Evolutionary conservation across 257 asterid genomes (phyloP), one percentile per base, ranked within the genome.

Genomic region (Solanum corneliomulleri): DNA sequence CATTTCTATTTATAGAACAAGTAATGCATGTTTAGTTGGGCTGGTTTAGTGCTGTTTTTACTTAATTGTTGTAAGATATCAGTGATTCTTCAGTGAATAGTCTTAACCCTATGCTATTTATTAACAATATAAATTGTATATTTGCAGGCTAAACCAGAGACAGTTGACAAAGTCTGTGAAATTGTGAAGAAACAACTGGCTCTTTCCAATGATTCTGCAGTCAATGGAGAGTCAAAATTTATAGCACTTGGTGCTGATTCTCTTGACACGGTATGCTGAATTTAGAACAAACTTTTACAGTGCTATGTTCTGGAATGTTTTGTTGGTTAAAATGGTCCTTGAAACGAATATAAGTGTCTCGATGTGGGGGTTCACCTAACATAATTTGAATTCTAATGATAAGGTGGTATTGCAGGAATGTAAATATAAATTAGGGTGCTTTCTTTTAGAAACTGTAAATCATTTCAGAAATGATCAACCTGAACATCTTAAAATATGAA

Each of bases 161-260:
- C 99, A 0, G 98, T 96, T 84, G 88, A 77, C 21, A 95, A 96
- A 90, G 99, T 96, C 75, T 92, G 93, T 39, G 91, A 90, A 83
- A 96, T 96, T 87, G 99, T 96, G 91, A 95, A 89, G 88, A 94
- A 94, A 92, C 99, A 96, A 77, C 91, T 96, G 90, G 99, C 98
- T 88, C 98, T 96, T 83, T 74, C 95, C 25, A 93, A 44, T 9
- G 94, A 94, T 27, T 86, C 91, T 11, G 92, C 84, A 13, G 96
- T 96, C 81, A 76, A 49, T 44, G 99, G 98, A 86, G 96, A 92
- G 84, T 94, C 99, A 1, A 95, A 93, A 88, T 96, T 96, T 88
- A 85, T 92, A 13, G 33, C 93, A 13, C 97, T 96, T 89, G 99
- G 99, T 86, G 98, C 99, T 47, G 99, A 96, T 90, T 96, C 99